Base-by-base conservation (phyloP, 176 grass and related monocot genomes). In the Panicum miliaceum region DNA sequence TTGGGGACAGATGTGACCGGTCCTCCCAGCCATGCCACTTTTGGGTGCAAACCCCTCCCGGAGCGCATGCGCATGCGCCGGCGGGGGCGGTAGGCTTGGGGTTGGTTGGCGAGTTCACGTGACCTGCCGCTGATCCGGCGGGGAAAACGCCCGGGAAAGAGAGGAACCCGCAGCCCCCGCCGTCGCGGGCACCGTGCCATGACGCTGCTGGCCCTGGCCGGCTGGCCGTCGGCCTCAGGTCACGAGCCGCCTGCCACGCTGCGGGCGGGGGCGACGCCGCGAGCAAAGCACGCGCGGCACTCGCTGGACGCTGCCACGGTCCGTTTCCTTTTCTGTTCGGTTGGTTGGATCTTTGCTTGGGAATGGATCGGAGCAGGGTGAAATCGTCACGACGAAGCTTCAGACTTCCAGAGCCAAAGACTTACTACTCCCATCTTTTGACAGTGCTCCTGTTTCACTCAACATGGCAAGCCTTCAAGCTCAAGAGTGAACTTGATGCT, bases 101-200 rank as follows among this genome's bases (percentile, higher is more conserved):
- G 6, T 59, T 27, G 16, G 62, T 52, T 14, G 45, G 46, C 48
- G 32, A 13, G 26, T 57, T 81, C 65, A 81, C 79, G 79, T 70
- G 79, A 81, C 32, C 35, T 25, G 35, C 65, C 75, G 0, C 75
- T 6, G 36, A 18, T 42, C 38, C 8, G 66, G 6, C 38, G 65
- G 65, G 65, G 65, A 41, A 68, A 41, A 22, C 35, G 4, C 66
- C 66, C 38, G 25, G n/a, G 42, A 68, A 68, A 8, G 65, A 12
- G 37, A 41, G 66, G 37, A 68, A 43, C 8, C 64, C 29, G 26
- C 29, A 32, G 29, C 29, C 29, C 29, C 29, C 29, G 29, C 29
- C 29, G 29, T 32, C 29, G 29, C 29, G 29, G 29, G 29, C 29
- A 32, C 29, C 29, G 2, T 0, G 35, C 18, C 64, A 10, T 68